Percentiles rank a stretch among this genome's conserved stretches.
These are phyloP conservation scores for Verbena officinalis DNA, from an alignment of 257 asterid genomes.

Conservation along the genomic window DNA sequence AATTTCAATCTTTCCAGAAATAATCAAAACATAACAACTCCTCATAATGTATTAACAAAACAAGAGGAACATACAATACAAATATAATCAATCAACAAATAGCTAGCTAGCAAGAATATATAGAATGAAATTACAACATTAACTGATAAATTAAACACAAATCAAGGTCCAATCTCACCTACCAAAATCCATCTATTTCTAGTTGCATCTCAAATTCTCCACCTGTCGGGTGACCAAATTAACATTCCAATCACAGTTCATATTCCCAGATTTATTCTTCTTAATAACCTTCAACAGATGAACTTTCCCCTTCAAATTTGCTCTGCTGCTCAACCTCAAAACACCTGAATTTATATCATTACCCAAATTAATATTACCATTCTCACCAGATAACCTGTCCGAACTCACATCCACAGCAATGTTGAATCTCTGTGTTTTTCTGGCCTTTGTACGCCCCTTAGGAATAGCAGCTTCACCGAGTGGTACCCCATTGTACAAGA, in stretches of 20 bases:
- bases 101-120: too few relatives aligned
- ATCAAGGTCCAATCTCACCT: too few relatives aligned
- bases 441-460: slow-evolving; percentile 18
- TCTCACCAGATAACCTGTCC: not conserved
- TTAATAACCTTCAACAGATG: slow-evolving; percentile 33
- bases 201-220: slow-evolving; percentile 1
- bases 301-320: slow-evolving; percentile 29
- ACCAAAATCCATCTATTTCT: not conserved
- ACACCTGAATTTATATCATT: slow-evolving; percentile 28
- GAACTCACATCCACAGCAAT: slow-evolving; percentile 14
- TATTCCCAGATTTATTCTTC: slow-evolving; percentile 31
- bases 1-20: too few relatives aligned
- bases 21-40: too few relatives aligned
- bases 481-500: slow-evolving; percentile 22
- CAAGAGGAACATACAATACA: too few relatives aligned
- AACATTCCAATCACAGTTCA: slow-evolving; percentile 30
- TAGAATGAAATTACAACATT: too few relatives aligned
- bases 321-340: slow-evolving; percentile 26
- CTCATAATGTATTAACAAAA: too few relatives aligned
- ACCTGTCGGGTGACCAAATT: slow-evolving; percentile 18
- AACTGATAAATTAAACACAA: too few relatives aligned
- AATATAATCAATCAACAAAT: too few relatives aligned
- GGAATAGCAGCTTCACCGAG: slow-evolving; percentile 30
- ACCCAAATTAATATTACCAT: not conserved
- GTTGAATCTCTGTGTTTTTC: slow-evolving; percentile 17